Evolutionary conservation across 345 rosid genomes (phyloP), one percentile per base, ranked within the genome.

Genomic region (Pistacia atlantica): DNA sequence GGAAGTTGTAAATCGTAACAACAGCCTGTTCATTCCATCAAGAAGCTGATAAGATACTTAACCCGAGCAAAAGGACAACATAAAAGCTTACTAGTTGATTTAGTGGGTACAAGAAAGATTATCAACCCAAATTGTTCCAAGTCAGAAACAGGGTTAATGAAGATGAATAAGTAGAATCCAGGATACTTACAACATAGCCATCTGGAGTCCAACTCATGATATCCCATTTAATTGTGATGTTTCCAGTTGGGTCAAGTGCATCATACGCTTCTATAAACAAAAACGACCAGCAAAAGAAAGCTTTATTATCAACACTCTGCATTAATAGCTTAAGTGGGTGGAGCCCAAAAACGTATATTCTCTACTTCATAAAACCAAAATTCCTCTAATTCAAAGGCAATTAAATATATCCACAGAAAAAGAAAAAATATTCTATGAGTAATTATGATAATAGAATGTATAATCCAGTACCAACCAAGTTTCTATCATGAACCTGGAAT

Each of bases 181-280:
- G 2, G 51, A 56, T 63, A 84, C 90, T 89, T 82, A 93, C 99
- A 56, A 84, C 83, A 79, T 95, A 95, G 73, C 99, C 99, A 87
- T 93, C 98, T 73, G 93, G 49, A 75, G 89, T 85, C 99, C 98
- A 95, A 83, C 75, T 87, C 67, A 82, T 86, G 69, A 95, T 70
- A 80, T 95, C 99, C 99, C 98, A 95, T 86, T 86, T 95, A 79
- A 93, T 87, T 48, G 99, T 95, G 87, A 95, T 90, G 78, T 95
- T 95, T 59, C 96, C 98, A 75, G 45, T 84, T 65, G 98, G 99
- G 79, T 93, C 98, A 79, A 95, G 91, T 46, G 96, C 83, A 88
- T 93, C 99, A 74, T 91, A 95, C 48, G 98, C 94, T 81, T 89
- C 97, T 89, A 87, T 59, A 54, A 69, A 71, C 8, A 71, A 45